Evolutionary conservation across 179 eudicot species (phyloP).

Genomic region (Carnegiea gigantea): DNA sequence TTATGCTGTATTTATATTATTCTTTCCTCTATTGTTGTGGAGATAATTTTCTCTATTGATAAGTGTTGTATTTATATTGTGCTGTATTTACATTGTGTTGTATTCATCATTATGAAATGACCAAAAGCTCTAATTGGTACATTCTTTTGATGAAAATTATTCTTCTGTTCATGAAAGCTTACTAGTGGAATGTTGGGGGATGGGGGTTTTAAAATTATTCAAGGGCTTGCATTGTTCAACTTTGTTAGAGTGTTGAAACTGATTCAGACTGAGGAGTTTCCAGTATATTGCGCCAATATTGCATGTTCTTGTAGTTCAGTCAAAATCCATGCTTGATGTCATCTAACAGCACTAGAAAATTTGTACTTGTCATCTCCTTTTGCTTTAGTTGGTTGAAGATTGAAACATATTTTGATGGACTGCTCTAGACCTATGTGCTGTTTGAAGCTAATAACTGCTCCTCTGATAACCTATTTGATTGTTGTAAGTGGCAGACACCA

Average conservation of each 20-base stretch:
- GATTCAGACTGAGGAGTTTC: background rate
- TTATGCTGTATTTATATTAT: no score
- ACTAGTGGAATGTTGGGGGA: no score
- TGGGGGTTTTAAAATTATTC: no score
- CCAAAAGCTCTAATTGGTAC: no score
- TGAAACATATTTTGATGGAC: background rate
- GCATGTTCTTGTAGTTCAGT: background rate
- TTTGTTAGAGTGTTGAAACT: background rate
- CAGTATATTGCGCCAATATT: background rate
- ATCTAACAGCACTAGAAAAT: background rate
- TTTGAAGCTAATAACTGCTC: background rate
- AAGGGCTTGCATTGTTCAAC: no score
- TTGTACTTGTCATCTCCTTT: background rate
- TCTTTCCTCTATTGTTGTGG: no score
- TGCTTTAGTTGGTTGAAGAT: background rate
- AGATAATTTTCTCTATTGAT: no score
- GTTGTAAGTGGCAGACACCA: background rate
- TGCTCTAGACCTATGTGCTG: background rate
- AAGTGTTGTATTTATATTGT: no score
- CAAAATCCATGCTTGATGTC: background rate
- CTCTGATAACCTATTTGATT: background rate
- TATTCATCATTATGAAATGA: no score
- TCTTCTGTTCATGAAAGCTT: no score
- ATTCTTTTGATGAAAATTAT: no score
- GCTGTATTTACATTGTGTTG: no score